Evolutionary conservation across 2,329 filamentous ascomycete genomes (phyloP).

Genomic region (Cytospora piceicola): DNA sequence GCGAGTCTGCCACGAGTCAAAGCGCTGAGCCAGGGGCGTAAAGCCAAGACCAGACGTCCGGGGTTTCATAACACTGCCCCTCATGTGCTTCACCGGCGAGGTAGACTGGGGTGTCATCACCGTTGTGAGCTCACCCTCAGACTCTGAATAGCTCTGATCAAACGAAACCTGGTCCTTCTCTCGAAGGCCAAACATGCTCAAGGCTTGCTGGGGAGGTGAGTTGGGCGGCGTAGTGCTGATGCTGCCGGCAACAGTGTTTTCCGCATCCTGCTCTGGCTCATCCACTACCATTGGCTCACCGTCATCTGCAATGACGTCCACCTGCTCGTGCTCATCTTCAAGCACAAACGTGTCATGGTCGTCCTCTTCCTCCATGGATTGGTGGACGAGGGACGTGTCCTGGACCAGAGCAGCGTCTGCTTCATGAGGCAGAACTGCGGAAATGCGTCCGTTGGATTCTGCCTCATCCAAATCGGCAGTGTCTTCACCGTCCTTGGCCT

Average conservation of each 20-base stretch:
- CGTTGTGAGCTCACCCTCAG: slow-evolving; percentile 54
- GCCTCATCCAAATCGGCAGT: not conserved
- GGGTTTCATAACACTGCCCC: slow-evolving; percentile 34
- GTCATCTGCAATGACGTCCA: slow-evolving; percentile 4
- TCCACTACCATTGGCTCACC: slow-evolving; percentile 36
- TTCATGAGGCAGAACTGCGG: slow-evolving; percentile 38
- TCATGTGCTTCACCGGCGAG: slow-evolving; percentile 35
- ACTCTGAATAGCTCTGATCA: slow-evolving; percentile 53
- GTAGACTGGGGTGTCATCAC: slow-evolving; percentile 21
- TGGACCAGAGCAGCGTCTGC: slow-evolving; percentile 36
- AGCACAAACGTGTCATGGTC: slow-evolving; percentile 32
- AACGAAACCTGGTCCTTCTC: slow-evolving; percentile 52
- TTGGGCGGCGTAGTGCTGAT: slow-evolving; percentile 37
- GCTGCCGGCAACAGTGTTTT: slow-evolving; percentile 25
- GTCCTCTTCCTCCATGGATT: slow-evolving; percentile 23
- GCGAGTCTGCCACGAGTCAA: slow-evolving; percentile 59
- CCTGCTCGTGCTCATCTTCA: slow-evolving; percentile 29
- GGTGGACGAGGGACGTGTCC: slow-evolving; percentile 10
- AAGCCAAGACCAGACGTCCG: slow-evolving; percentile 53
- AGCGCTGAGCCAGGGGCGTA: slow-evolving; percentile 58
- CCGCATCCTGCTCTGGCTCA: slow-evolving; percentile 38
- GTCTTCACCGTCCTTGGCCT: slow-evolving; percentile 20
- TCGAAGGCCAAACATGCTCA: slow-evolving; percentile 49
- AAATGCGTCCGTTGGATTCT: slow-evolving; percentile 24
- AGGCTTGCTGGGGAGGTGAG: slow-evolving; percentile 36